Base-by-base conservation (phyloP, 345 rosid species). In the Xanthoceras sorbifolium region DNA sequence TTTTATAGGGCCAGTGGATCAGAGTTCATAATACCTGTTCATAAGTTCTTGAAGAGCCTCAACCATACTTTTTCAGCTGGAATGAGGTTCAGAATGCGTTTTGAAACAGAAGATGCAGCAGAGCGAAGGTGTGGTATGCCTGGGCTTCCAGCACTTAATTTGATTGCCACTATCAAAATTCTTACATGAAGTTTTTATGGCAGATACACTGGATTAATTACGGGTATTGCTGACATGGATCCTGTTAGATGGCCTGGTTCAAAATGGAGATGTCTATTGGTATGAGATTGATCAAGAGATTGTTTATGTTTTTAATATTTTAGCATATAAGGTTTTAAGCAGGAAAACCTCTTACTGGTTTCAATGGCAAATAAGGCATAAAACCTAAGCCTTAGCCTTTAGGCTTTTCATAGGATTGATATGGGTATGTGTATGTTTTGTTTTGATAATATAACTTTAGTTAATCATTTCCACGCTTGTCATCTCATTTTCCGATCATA, bases 201-300 rank as follows among this genome's bases (percentile, higher is more conserved):
- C 92, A 96, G 99, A 76, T 86, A 82, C 78, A 83, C 89, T 29
- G 99, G 99, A 67, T 81, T 94, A 67, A 89, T 96, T 83, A 87
- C 90, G 48, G 92, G 94, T 67, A 79, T 92, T 74, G 87, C 90
- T 74, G 99, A 96, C 71, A 71, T 90, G 55, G 99, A 96, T 86
- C 98, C 98, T 76, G 73, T 81, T 70, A 82, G 98, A 80, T 96
- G 99, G 99, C 91, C 95, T 73, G 88, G 90, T 75, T 96, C 99
- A 18, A 96, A 92, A 85, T 96, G 99, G 99, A 88, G 93, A 87
- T 91, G 97, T 84, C 90, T 96, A 65, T 36, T 77, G 93, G 99
- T 95, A 88, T 63, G 79, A 66, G 2, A 28, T 44, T 69, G 44
- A 48, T 14, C 8, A 17, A 25, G 54, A 50, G 54, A 54, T 52